Evolutionary conservation across 2,329 filamentous ascomycete genomes (phyloP).

Genomic region (Zymoseptoria passerinii): DNA sequence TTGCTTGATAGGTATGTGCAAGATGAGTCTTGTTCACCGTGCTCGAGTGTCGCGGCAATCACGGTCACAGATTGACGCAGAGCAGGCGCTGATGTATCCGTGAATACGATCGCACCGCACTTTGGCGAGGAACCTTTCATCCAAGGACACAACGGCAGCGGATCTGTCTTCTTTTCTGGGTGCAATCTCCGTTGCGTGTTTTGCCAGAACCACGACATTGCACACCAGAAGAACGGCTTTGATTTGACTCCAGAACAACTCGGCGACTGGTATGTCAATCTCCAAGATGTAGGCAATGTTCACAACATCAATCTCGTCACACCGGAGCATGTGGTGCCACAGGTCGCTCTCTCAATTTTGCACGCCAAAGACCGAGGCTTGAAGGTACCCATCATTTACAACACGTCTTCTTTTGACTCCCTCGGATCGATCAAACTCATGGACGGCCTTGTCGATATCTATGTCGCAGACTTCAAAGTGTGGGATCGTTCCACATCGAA

Average conservation of each 20-base stretch:
- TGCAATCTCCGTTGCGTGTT: slow-evolving; percentile 67
- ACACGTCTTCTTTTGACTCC: slow-evolving; percentile 75
- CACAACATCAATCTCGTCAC: slow-evolving; percentile 88
- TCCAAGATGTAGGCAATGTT: slow-evolving; percentile 70
- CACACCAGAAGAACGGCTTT: slow-evolving; percentile 72
- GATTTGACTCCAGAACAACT: slow-evolving; percentile 71
- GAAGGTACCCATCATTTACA: slow-evolving; percentile 69
- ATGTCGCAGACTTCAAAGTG: slow-evolving; percentile 82
- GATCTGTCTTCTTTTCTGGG: slow-evolving; percentile 73
- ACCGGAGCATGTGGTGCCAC: slow-evolving; percentile 78
- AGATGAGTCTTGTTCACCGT: neutral
- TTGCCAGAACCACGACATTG: slow-evolving; percentile 77
- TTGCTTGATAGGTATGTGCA: slow-evolving; percentile 52
- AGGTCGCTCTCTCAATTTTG: slow-evolving; percentile 69
- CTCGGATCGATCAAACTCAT: slow-evolving; percentile 62
- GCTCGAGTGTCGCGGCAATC: neutral
- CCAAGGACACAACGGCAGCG: slow-evolving; percentile 72
- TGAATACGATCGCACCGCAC: slow-evolving; percentile 78
- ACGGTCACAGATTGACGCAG: neutral
- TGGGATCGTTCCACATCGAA: slow-evolving; percentile 61
- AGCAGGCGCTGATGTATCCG: slow-evolving; percentile 58
- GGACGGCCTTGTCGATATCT: slow-evolving; percentile 75
- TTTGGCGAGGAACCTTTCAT: slow-evolving; percentile 80
- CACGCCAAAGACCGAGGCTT: slow-evolving; percentile 63
- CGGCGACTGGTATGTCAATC: slow-evolving; percentile 73